A percentile compares a stretch with the other conserved stretches of the same genome.
These are phyloP conservation scores for Eutrema japonicum DNA, from an alignment of 345 rosid genomes.

Conservation along the genomic window DNA sequence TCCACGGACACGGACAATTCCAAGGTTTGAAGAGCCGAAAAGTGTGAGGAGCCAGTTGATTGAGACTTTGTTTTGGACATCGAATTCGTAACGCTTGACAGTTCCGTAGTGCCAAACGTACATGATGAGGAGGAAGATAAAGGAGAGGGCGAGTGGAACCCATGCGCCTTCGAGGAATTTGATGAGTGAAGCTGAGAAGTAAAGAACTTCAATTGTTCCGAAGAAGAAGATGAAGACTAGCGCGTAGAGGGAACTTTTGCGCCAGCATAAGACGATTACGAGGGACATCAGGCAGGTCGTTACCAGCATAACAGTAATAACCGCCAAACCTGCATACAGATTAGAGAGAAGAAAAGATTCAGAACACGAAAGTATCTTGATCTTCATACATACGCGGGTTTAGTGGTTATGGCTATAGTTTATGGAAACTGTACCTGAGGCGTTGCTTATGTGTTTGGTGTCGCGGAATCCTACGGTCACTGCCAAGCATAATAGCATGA, in stretches of 20 bases:
- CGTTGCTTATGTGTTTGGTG: slow-evolving; percentile 89
- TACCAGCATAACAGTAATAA: slow-evolving; percentile 95
- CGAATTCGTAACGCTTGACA: slow-evolving; percentile 79
- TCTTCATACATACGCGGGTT: background rate
- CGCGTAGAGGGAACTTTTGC: slow-evolving; percentile 65
- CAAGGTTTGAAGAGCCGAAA: slow-evolving; percentile 67
- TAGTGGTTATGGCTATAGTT: background rate
- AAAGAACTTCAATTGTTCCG: slow-evolving; percentile 83
- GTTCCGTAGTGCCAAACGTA: slow-evolving; percentile 95
- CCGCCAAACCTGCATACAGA: slow-evolving; percentile 78
- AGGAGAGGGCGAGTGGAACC: slow-evolving; percentile 85
- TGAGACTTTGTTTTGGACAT: slow-evolving; percentile 92
- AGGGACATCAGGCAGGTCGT: slow-evolving; percentile 94
- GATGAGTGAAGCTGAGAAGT: slow-evolving; percentile 97
- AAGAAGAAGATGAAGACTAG: slow-evolving; percentile 75
- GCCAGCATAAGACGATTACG: slow-evolving; percentile 92
- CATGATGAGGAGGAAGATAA: slow-evolving; percentile 77
- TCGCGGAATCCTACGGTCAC: slow-evolving; percentile 91
- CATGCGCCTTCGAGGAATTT: slow-evolving; percentile 97
- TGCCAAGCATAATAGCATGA: slow-evolving; percentile 93
- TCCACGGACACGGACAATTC: slow-evolving; percentile 85
- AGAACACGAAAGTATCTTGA: slow-evolving; percentile 10
- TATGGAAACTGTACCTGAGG: slow-evolving; percentile 59
- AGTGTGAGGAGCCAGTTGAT: slow-evolving; percentile 85
- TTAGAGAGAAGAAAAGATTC: slow-evolving; percentile 8